phyloP scores from a whole-genome alignment of 495 filamentous ascomycete species.

The Umbilicaria muhlenbergii region DNA sequence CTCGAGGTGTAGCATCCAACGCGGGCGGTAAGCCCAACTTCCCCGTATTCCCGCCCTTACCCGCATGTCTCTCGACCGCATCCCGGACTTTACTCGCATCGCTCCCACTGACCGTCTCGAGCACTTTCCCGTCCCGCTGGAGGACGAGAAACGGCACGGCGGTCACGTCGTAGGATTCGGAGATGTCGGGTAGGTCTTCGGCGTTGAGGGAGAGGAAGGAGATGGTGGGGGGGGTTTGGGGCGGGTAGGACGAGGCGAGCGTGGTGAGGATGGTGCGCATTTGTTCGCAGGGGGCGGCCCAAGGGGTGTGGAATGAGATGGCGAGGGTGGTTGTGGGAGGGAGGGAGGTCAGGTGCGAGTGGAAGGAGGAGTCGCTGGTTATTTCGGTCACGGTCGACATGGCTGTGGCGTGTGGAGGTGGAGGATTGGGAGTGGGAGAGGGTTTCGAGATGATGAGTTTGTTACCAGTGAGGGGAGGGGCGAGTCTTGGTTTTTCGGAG shows the following conservation, averaged over 20 bases:
- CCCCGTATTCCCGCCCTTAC: constrained; percentile 18
- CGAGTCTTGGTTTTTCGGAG: too few species aligned
- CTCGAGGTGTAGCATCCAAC: constrained; percentile 27
- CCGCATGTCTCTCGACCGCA: constrained; percentile 68
- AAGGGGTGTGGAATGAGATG: constrained; percentile 87
- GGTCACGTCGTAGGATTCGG: constrained; percentile 78
- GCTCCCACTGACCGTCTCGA: constrained; percentile 75
- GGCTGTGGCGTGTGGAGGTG: background rate
- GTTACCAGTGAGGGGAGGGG: too few species aligned
- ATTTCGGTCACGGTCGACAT: constrained; percentile 70
- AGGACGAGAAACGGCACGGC: constrained; percentile 87
- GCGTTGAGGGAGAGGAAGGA: constrained; percentile 81
- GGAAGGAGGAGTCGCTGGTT: constrained; percentile 50
- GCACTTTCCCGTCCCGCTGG: constrained; percentile 46
- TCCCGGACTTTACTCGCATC: constrained; percentile 68
- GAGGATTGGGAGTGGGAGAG: too few species aligned
- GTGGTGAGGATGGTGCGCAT: constrained; percentile 77
- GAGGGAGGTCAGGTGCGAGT: constrained; percentile 42
- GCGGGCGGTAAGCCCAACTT: constrained; percentile 36
- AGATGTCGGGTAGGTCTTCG: constrained; percentile 75
- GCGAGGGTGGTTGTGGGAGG: constrained; percentile 54
- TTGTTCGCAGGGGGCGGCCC: constrained; percentile 92
- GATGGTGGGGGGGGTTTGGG: constrained; percentile 43
- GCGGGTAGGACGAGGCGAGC: constrained; percentile 68
- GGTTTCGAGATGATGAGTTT: too few species aligned